Base-by-base conservation (phyloP, 306 rosid genomes). In the Macrotyloma uniflorum region DNA sequence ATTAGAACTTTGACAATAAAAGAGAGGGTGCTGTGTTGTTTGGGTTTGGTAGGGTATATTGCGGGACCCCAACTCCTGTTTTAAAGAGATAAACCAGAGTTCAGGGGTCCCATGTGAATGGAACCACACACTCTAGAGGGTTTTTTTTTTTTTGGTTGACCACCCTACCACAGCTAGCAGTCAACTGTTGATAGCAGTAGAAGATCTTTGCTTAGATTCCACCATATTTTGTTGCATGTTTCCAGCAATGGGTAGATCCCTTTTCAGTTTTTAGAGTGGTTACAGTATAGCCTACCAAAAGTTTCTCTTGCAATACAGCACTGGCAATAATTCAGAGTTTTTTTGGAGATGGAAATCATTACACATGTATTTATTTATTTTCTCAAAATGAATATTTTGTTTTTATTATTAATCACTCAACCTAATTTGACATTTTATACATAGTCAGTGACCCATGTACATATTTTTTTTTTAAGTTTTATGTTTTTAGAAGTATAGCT, bases 61-160 rank as follows among this genome's bases (percentile, higher is more conserved):
- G 26, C 8, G 84, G 86, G 85, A 24, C 80, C 85, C 77, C 47
- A 62, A 40, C 82, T 33, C 40, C 4, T 35, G 33, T 72, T 81
- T 68, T 63, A 82, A 77, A 80, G 79, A 57, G 57, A 74, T 69
- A 23, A 82, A 76, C 45, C 64, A 15, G 40, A 38, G 49, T 28
- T 85, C 86, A 80, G 77, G 83, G 87, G 87, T 83, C 88, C 88
- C 97, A 85, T 84, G 91, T 88, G 91, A 89, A 83, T 33, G 76
- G n/a, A 76, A 73, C 68, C 83, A 33, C 42, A 46, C 67, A 65
- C 72, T 46, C 50, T 36, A 22, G n/a, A 6, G 16, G 24, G 19
- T 53, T 16, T 32, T 38, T 53, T 9, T 36, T 61, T 11, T 19
- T 19, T 8, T 23, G 28, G 15, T 67, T 33, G 32, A 46, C 32